These are phyloP conservation scores for Daldinia concentrica DNA, from an alignment of 495 filamentous ascomycete genomes.

Conservation along the genomic window DNA sequence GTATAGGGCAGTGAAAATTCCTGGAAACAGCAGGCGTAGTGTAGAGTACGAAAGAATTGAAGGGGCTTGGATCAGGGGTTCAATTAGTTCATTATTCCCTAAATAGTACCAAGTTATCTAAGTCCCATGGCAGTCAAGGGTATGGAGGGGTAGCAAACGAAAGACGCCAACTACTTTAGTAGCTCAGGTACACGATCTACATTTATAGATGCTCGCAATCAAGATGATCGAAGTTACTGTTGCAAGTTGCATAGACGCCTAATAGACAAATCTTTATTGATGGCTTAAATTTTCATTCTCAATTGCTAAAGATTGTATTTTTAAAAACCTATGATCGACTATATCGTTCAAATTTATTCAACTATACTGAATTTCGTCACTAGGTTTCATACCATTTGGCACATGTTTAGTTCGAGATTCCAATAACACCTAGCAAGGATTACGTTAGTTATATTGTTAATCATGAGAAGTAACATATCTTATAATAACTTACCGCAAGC, in stretches of 20 bases:
- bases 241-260: neutral
- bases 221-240: neutral
- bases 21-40: neutral
- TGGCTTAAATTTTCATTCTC: neutral
- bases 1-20: neutral
- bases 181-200: neutral
- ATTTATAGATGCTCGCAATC: neutral
- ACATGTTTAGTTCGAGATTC: constrained; percentile 70
- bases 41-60: neutral
- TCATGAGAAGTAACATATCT: constrained; percentile 1
- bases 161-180: neutral
- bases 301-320: constrained; percentile 1
- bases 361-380: constrained; percentile 7
- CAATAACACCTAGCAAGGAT: constrained; percentile 75
- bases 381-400: constrained; percentile 1
- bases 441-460: constrained; percentile 19
- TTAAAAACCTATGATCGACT: constrained; percentile 23
- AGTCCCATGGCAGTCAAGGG: neutral
- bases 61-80: neutral
- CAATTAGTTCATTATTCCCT: neutral
- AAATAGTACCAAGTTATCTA: neutral
- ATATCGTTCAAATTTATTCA: constrained; percentile 22
- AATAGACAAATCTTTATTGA: neutral
- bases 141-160: neutral
- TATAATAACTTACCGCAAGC: constrained; percentile 78